phyloP scores from a whole-genome alignment of 2,329 filamentous ascomycete species.

The Aspergillus persii region DNA sequence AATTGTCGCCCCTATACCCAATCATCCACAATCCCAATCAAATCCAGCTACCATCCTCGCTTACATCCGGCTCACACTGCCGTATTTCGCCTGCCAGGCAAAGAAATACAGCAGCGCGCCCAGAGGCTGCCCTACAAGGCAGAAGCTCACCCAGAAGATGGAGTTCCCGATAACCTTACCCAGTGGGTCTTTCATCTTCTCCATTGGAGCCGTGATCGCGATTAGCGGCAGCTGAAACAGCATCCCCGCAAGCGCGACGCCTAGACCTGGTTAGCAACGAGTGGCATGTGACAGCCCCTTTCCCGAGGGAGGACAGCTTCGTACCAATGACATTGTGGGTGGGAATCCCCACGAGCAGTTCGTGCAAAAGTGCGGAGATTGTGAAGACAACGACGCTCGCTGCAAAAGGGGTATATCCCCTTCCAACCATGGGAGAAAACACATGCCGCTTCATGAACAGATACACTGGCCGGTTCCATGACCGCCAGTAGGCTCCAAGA shows the following conservation, averaged over 20 bases:
- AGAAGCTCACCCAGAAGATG: conserved; percentile 97
- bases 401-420: conserved; percentile 69
- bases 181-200: conserved; percentile 71
- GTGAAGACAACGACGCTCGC: conserved; percentile 83
- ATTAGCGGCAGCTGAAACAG: conserved; percentile 89
- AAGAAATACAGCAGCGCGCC: conserved; percentile 95
- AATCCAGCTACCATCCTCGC: no score
- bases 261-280: conserved; percentile 41
- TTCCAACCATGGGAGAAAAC: conserved; percentile 80
- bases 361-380: conserved; percentile 84
- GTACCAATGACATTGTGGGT: conserved; percentile 89
- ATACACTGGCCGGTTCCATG: conserved; percentile 97
- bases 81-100: conserved; percentile 97
- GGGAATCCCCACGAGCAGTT: conserved; percentile 87
- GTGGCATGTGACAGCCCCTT: background rate
- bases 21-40: no score
- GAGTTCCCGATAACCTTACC: conserved; percentile 83
- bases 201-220: conserved; percentile 71
- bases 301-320: background rate
- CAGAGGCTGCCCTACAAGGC: conserved; percentile 89
- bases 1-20: no score
- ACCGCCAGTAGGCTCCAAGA: conserved; percentile 86
- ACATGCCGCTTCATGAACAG: conserved; percentile 95
- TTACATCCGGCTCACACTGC: conserved; percentile 61
- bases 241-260: conserved; percentile 93